These are phyloP conservation scores for Entomortierella lignicola DNA, from an alignment of 192 early-diverging fungal species.

Conservation along the genomic window DNA sequence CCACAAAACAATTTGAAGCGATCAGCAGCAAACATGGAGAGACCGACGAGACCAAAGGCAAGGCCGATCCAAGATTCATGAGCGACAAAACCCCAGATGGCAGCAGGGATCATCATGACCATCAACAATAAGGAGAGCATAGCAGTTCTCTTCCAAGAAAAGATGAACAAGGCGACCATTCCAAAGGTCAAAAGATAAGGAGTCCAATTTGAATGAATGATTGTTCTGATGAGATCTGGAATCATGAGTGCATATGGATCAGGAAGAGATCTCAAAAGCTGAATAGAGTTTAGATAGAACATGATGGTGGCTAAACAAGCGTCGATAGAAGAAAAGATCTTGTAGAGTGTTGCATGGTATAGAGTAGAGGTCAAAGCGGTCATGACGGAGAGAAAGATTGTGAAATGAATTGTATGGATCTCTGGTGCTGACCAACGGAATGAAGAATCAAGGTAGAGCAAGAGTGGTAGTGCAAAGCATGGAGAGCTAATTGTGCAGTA, in stretches of 20 bases:
- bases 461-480: slow-evolving; percentile 61
- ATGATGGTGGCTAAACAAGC: slow-evolving; percentile 56
- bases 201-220: slow-evolving; percentile 32
- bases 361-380: slow-evolving; percentile 53
- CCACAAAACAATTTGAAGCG: slow-evolving; percentile 51
- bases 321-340: slow-evolving; percentile 57
- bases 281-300: slow-evolving; percentile 53
- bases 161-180: slow-evolving; percentile 35
- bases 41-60: slow-evolving; percentile 31
- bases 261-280: slow-evolving; percentile 32
- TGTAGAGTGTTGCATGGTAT: slow-evolving; percentile 62
- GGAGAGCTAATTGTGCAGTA: slow-evolving; percentile 63
- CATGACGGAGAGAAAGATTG: slow-evolving; percentile 49
- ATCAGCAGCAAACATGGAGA: slow-evolving; percentile 45
- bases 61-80: slow-evolving; percentile 40
- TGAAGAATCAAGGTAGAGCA: slow-evolving; percentile 50
- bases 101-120: slow-evolving; percentile 48
- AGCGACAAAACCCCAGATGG: slow-evolving; percentile 44
- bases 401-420: slow-evolving; percentile 47
- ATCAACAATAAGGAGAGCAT: slow-evolving; percentile 53
- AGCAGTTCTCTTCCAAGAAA: slow-evolving; percentile 50
- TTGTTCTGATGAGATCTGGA: slow-evolving; percentile 20
- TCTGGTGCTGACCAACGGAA: slow-evolving; percentile 48
- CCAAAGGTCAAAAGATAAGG: slow-evolving; percentile 27
- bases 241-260: slow-evolving; percentile 30